These are phyloP conservation scores for Teratosphaeria nubilosa DNA, from an alignment of 2,329 filamentous ascomycete genomes.

Conservation along the genomic window DNA sequence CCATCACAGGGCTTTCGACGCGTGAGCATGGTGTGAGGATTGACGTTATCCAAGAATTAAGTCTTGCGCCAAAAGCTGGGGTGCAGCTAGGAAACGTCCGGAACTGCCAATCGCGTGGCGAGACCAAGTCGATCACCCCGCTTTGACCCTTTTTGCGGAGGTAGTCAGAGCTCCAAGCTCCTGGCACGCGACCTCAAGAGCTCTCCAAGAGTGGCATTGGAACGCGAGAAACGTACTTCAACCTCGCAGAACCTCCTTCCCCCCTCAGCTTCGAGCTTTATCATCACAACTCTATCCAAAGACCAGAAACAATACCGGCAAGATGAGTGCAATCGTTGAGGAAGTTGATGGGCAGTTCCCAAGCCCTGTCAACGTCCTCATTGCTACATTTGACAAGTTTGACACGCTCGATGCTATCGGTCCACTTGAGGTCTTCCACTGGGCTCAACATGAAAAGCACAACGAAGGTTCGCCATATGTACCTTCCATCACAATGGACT, in stretches of 20 bases:
- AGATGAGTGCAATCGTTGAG: conserved; percentile 41
- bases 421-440: conserved; percentile 47
- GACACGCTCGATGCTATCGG: conserved; percentile 49
- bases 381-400: conserved; percentile 47
- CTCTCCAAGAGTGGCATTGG: background rate
- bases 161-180: background rate
- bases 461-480: conserved; percentile 35
- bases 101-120: background rate
- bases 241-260: background rate
- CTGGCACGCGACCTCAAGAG: background rate
- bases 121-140: background rate
- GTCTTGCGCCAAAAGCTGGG: background rate
- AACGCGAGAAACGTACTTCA: background rate
- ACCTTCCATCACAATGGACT: background rate
- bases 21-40: background rate
- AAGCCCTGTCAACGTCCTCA: conserved; percentile 49
- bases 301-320: conserved; percentile 20
- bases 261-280: background rate
- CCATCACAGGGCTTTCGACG: background rate
- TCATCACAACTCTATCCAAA: background rate
- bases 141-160: background rate
- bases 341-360: conserved; percentile 22
- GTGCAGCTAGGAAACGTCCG: background rate
- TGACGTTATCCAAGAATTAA: too few species aligned
- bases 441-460: conserved; percentile 44